A percentile compares a stretch with the other conserved stretches of the same genome.
phyloP scores from a whole-genome alignment of 192 early-diverging fungal species.

The Coemansia sp. region DNA sequence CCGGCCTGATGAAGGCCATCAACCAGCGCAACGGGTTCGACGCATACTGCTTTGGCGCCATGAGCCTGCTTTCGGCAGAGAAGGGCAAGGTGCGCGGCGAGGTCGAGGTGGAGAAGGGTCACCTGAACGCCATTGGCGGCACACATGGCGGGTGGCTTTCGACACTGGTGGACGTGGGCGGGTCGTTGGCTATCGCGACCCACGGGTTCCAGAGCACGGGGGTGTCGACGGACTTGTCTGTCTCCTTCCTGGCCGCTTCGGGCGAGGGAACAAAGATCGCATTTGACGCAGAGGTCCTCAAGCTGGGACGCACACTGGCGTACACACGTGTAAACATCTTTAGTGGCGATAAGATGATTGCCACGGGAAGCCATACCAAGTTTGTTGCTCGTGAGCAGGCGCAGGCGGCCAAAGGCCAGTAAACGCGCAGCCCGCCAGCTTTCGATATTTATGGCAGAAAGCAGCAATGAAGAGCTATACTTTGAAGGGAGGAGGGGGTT shows the following conservation, averaged over 20 bases:
- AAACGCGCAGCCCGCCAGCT: too few relatives aligned
- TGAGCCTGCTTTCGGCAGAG: conserved; percentile 35
- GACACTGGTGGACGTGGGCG: conserved; percentile 45
- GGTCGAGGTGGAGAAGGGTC: conserved; percentile 15
- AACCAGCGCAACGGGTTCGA: conserved; percentile 22
- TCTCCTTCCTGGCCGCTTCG: conserved; percentile 43
- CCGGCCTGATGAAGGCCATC: conserved; percentile 4
- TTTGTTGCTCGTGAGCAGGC: conserved; percentile 32
- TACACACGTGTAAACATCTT: conserved; percentile 47
- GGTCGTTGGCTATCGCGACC: conserved; percentile 44
- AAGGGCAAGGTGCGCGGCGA: conserved; percentile 28
- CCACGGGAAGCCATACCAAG: conserved; percentile 50
- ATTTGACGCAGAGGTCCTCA: conserved; percentile 41
- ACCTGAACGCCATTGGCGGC: conserved; percentile 34
- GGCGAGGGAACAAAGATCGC: conserved; percentile 33
- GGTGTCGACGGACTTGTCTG: conserved; percentile 46
- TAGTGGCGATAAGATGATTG: conserved; percentile 35
- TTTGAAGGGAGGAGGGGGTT: too few relatives aligned
- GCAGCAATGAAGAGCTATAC: not conserved
- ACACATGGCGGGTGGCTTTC: conserved; percentile 53
- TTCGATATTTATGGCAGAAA: not conserved
- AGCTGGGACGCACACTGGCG: conserved; percentile 45
- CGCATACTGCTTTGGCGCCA: conserved; percentile 20
- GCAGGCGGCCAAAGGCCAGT: not conserved
- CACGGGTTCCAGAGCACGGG: conserved; percentile 37